Base-by-base conservation (phyloP, 306 rosid species). In the Boehmeria nivea region DNA sequence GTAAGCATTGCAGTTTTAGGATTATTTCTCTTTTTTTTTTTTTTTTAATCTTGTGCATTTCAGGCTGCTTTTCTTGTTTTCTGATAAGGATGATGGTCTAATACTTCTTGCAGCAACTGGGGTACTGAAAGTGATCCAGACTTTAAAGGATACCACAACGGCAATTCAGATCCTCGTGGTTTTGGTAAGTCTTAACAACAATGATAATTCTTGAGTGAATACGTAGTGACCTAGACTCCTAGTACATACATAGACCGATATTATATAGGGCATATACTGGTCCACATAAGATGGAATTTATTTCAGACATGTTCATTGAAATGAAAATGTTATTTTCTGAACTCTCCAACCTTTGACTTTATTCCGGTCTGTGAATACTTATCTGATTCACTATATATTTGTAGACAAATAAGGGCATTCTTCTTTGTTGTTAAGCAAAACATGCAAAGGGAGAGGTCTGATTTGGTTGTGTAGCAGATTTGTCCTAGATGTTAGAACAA, bases 61-160 rank as follows among this genome's bases (percentile, higher is more conserved):
- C 4, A 12, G 21, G 42, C 13, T 16, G 27, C 16, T 16, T 65
- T 38, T 46, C 55, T 26, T 6, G 24, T 59, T 17, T 40, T 22
- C 24, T 10, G 3, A 47, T 43, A 47, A 73, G 4, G n/a, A 40
- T 70, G 31, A 7, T 33, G 18, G 28, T 54, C 66, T 72, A 49
- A 81, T 63, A 16, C 38, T 67, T 75, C 37, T 51, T 61, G 27
- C 89, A 91, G 99, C 59, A 87, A 91, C 27, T 91, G 99, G 99
- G 95, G 96, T 40, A 91, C 99, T 26, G 99, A 91, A 77, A 87
- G 76, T 65, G 95, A 91, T 78, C 95, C 99, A 33, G 89, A 82
- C 57, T 91, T 91, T 71, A 83, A 91, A 87, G 99, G 96, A 57
- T 85, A 87, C 76, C 99, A 91, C 82, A 91, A 83, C 77, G 99